Evolutionary conservation across 2,329 filamentous ascomycete species (phyloP).

Genomic region (Calonectria henricotiae): DNA sequence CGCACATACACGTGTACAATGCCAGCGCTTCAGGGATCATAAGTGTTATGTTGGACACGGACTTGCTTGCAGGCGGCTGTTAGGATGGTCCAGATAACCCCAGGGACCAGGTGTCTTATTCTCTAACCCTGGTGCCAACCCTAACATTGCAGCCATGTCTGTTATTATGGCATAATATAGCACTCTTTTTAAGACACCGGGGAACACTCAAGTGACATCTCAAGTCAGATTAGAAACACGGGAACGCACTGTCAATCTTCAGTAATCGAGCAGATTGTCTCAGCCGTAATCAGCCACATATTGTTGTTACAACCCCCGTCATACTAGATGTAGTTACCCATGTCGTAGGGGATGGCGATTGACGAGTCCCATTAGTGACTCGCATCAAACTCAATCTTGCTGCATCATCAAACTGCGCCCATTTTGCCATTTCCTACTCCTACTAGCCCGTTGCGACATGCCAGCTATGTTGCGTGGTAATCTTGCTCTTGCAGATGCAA

Average conservation of each 20-base stretch:
- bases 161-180: conserved; percentile 5
- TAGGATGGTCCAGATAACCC: conserved; percentile 17
- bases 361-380: conserved; percentile 23
- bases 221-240: conserved; percentile 15
- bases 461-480: conserved; percentile 27
- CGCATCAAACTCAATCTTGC: conserved; percentile 31
- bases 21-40: conserved; percentile 32
- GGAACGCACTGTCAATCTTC: conserved; percentile 12
- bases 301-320: background rate
- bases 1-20: conserved; percentile 37
- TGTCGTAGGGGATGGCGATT: conserved; percentile 23
- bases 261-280: conserved; percentile 6
- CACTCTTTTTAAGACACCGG: conserved; percentile 13
- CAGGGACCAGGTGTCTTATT: conserved; percentile 23
- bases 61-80: conserved; percentile 15
- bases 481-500: conserved; percentile 30
- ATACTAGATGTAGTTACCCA: conserved; percentile 14
- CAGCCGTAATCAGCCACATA: conserved; percentile 1
- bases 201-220: background rate
- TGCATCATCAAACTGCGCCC: conserved; percentile 24
- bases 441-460: conserved; percentile 21
- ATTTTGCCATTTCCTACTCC: background rate
- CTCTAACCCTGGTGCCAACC: conserved; percentile 7
- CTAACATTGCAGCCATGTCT: background rate
- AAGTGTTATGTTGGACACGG: conserved; percentile 32